Percentiles rank a stretch among this genome's conserved stretches.
These are phyloP conservation scores for Sclerotinia trifoliorum DNA, from an alignment of 2,329 filamentous ascomycete species.

Conservation along the genomic window DNA sequence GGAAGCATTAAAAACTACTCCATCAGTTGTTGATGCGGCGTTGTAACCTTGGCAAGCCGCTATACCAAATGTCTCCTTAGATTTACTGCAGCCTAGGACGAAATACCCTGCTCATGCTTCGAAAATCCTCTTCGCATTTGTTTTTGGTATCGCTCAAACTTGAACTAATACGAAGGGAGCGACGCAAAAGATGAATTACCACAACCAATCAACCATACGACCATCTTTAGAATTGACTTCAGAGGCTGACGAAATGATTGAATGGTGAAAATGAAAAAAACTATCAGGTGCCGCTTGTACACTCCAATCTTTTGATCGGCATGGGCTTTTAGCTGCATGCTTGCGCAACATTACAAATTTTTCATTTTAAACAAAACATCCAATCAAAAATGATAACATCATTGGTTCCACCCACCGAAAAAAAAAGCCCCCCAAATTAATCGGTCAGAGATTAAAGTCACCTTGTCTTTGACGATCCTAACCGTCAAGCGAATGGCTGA, in stretches of 20 bases:
- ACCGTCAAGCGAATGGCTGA: conserved; percentile 30
- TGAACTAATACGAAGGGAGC: conserved; percentile 5
- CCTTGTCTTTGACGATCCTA: conserved; percentile 24
- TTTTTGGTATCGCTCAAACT: conserved; percentile 15
- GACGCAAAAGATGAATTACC: not conserved
- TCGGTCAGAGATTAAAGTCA: conserved; percentile 22
- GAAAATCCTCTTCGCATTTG: not conserved
- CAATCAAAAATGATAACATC: conserved; percentile 7
- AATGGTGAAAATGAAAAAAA: conserved; percentile 9
- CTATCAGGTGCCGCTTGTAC: conserved; percentile 24
- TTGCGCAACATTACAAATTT: conserved; percentile 23
- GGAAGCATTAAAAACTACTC: conserved; percentile 10
- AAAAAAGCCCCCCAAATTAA: conserved; percentile 3
- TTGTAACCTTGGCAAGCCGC: conserved; percentile 17
- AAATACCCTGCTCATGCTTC: conserved; percentile 12
- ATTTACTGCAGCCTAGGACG: conserved; percentile 20
- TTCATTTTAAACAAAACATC: not conserved
- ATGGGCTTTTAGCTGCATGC: conserved; percentile 21
- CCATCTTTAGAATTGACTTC: not conserved
- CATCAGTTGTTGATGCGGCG: conserved; percentile 19
- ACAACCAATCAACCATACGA: not conserved
- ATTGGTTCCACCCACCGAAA: conserved; percentile 11
- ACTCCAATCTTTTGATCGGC: conserved; percentile 21
- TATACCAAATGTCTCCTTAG: conserved; percentile 10
- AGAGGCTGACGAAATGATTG: conserved; percentile 14